phyloP scores from a whole-genome alignment of 352 stramenopile genomes.

The Globisporangium megalacanthum region DNA sequence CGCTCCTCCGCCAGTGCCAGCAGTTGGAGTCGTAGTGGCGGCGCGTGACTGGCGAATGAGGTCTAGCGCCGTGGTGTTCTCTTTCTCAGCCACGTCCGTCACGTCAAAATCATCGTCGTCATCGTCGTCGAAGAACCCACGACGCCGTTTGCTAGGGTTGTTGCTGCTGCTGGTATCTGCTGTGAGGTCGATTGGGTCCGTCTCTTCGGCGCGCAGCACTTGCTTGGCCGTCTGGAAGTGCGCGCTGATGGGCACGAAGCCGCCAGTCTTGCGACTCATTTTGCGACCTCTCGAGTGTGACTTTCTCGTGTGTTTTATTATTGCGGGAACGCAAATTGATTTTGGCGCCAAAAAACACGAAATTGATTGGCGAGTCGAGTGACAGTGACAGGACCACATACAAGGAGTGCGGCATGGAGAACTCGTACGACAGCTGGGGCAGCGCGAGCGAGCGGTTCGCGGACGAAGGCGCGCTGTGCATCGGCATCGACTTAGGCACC shows the following conservation, averaged over 20 bases:
- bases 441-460: constrained; percentile 58
- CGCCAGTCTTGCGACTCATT: constrained; percentile 6
- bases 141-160: neutral
- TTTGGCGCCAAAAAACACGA: neutral
- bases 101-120: constrained; percentile 28
- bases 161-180: neutral
- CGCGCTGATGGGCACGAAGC: constrained; percentile 46
- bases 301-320: neutral
- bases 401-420: constrained; percentile 8
- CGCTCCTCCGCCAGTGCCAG: neutral
- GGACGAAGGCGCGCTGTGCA: constrained; percentile 65
- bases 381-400: neutral
- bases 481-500: constrained; percentile 99
- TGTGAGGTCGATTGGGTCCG: constrained; percentile 46
- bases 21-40: neutral
- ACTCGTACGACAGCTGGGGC: constrained; percentile 79
- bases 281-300: neutral
- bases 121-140: constrained; percentile 55
- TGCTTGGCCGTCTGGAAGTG: constrained; percentile 43
- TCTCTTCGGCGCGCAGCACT: constrained; percentile 3
- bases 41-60: constrained; percentile 28
- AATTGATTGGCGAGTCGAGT: neutral
- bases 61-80: constrained; percentile 27
- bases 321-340: neutral
- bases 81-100: neutral